Conservation (phyloP, 495 filamentous ascomycete genomes). For the Astrocystis sublimbata region DNA sequence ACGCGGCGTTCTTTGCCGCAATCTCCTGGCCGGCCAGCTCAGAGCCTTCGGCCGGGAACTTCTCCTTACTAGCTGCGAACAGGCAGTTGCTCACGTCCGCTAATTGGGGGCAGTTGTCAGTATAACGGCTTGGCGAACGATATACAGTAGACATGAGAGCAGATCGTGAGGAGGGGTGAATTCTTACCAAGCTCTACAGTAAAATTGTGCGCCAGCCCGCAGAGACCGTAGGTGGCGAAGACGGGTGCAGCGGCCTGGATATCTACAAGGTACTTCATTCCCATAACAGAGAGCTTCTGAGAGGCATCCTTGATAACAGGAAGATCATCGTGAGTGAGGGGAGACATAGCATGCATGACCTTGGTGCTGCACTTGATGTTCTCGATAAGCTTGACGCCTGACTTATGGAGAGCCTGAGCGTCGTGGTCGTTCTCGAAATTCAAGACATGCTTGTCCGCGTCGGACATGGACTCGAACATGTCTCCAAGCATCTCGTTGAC, state of each 20-base stretch:
- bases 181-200: constrained; percentile 4
- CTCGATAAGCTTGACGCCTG: neutral
- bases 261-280: neutral
- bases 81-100: constrained; percentile 8
- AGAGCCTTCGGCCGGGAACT: constrained; percentile 10
- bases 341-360: neutral
- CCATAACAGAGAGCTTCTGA: neutral
- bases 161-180: neutral
- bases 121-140: neutral
- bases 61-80: constrained; percentile 7
- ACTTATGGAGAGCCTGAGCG: constrained; percentile 1
- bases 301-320: neutral
- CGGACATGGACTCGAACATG: constrained; percentile 5
- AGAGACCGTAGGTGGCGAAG: constrained; percentile 6
- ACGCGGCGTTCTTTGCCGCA: neutral
- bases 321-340: neutral
- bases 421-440: neutral
- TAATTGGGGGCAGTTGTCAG: neutral
- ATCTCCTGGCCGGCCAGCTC: constrained; percentile 3
- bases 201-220: neutral
- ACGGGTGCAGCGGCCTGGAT: neutral
- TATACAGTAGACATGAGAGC: neutral
- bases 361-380: neutral
- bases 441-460: constrained; percentile 8
- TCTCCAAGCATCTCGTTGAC: neutral